Evolutionary conservation across 2,329 filamentous ascomycete genomes (phyloP), one percentile per base, ranked within the genome.

Genomic region (Volutella citrinella): DNA sequence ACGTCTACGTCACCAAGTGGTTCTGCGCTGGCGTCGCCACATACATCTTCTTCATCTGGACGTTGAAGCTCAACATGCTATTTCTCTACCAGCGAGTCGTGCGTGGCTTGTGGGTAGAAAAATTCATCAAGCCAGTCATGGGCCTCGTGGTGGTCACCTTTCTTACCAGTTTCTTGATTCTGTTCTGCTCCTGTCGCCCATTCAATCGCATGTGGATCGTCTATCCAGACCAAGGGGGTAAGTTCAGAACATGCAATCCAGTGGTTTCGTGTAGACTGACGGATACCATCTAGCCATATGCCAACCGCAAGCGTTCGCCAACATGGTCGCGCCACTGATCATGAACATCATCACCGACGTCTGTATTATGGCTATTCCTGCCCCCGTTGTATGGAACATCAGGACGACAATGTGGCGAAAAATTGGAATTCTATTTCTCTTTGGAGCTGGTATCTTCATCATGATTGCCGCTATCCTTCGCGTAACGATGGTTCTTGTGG

Each of bases 61-160:
- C 52, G 3, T 42, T 65, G 21, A 65, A 64, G 27, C 38, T 65
- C 15, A 61, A 61, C 42, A 62, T 64, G 56, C 38, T 63, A 13
- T 63, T 60, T 40, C 54, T 65, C 23, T 64, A 61, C 32, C 46
- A 52, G 27, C 55, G 60, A 3, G 45, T 65, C 7, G 55, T 63
- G 13, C 49, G 44, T 8, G 55, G 57, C 2, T 43, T 63, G 5
- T 58, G 54, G 54, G 55, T 61, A 2, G 49, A 61, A 32, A 60
- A 52, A 32, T 54, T 59, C 35, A 55, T 65, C 27, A 40, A 49
- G 10, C 60, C 60, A 1, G 44, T 51, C 2, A 60, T 64, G 48
- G 36, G 32, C 2, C 40, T 61, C 6, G 52, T 63, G 4, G 35
- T 39, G 2, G 35, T 27, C 5, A 60, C 55, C 0, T 52, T 46